Evolutionary conservation across 2,329 filamentous ascomycete genomes (phyloP), one percentile per base, ranked within the genome.

Genomic region (Juglanconis sp.): DNA sequence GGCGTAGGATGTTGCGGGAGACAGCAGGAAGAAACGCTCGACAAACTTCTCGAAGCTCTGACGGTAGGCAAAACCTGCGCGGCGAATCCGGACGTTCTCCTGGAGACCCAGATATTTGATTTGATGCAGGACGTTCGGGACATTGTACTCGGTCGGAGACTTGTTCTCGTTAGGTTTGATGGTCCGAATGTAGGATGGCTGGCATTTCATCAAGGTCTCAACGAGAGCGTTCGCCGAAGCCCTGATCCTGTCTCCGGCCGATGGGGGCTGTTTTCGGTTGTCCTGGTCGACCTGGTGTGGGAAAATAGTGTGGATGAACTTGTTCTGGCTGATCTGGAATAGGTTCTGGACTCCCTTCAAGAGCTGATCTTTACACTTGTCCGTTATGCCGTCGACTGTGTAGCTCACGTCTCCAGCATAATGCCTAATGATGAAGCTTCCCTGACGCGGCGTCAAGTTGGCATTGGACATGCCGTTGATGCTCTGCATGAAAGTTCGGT

Each of bases 101-200:
- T 98, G 94, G n/a, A 99, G 81, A 86, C 95, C 95, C 13, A 99
- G 88, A 70, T 99, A 99, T 73, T 99, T 98, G 82, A 98, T 92
- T 73, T 99, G 95, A 81, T 99, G 95, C 69, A 98, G 82, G 24
- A 99, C 95, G 68, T 98, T 98, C 35, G 87, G 87, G 24, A 85
- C 83, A 68, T 96, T 97, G 75, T 96, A 99, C 72, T 99, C 95
- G 10, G 87, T 88, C 0, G 92, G 89, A 3, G 93, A 96, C 75
- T 98, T 99, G 79, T 97, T 98, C 76, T 99, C 95, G 78, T 99
- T 99, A 1, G 95, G 95, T 77, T 99, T 99, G 79, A 99, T 98
- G 0, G 95, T 99, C 72, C 95, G 91, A 68, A 99, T 99, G 71
- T 99, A 99, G 3, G 93, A 97, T 1, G 95, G 95, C 67, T 95